A percentile compares a stretch with the other conserved stretches of the same genome.
Conservation (phyloP, 495 filamentous ascomycete species). For the Xylaria scruposa region DNA sequence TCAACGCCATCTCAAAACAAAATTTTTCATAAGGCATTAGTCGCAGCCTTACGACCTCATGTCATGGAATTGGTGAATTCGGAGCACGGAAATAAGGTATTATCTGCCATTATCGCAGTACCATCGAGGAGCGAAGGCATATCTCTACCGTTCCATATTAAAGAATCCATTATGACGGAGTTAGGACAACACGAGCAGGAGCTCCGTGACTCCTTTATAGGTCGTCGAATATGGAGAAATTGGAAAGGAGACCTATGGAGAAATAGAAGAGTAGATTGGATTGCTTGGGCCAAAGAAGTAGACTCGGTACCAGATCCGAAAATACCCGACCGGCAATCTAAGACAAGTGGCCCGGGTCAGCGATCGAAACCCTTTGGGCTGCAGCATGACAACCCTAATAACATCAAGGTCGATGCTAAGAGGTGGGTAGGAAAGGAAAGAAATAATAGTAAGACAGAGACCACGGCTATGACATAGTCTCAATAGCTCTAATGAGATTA, state of each 20-base stretch:
- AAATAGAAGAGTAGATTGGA: slow-evolving; percentile 71
- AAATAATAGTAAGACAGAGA: not conserved
- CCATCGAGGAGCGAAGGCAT: slow-evolving; percentile 51
- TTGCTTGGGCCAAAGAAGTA: slow-evolving; percentile 66
- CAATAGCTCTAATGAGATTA: not conserved
- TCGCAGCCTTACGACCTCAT: slow-evolving; percentile 57
- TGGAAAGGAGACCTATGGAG: slow-evolving; percentile 87
- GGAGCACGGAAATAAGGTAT: slow-evolving; percentile 75
- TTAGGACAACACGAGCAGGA: slow-evolving; percentile 61
- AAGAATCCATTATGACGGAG: slow-evolving; percentile 56
- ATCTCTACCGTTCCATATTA: slow-evolving; percentile 59
- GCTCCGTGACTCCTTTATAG: slow-evolving; percentile 75
- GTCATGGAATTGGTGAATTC: slow-evolving; percentile 71
- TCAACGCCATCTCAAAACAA: slow-evolving; percentile 64
- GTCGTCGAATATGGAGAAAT: slow-evolving; percentile 85
- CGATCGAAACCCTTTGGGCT: not conserved
- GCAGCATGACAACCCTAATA: slow-evolving; percentile 23
- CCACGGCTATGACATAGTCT: slow-evolving; percentile 17
- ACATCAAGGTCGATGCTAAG: slow-evolving; percentile 7
- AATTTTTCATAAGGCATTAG: slow-evolving; percentile 56
- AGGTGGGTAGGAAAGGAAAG: slow-evolving; percentile 15
- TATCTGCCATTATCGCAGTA: slow-evolving; percentile 77
- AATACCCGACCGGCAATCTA: slow-evolving; percentile 12
- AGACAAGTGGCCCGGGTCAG: not conserved
- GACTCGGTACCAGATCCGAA: slow-evolving; percentile 35